Conservation (phyloP, 768 basidiomycete genomes). For the Sporobolomyces pararoseus region DNA sequence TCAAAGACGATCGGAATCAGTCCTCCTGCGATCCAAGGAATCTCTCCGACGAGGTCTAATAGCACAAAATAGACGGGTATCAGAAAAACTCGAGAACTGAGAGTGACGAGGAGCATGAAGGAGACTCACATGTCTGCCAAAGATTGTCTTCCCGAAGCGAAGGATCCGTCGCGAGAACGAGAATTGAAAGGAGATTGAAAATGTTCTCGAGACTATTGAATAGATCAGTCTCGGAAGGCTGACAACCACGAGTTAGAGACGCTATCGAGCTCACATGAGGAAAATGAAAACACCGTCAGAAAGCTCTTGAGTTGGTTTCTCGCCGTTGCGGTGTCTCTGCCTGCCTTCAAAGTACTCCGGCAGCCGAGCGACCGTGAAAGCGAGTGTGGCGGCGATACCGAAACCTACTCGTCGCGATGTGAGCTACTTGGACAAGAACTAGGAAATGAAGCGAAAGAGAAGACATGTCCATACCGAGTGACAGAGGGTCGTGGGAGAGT, state of each 20-base stretch:
- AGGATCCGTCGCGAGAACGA: conserved; percentile 4
- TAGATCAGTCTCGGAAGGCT: not conserved
- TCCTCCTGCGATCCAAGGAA: conserved; percentile 2
- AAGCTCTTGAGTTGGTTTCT: not conserved
- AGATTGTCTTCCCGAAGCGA: not conserved
- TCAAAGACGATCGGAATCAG: conserved; percentile 11
- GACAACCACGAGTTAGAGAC: not conserved
- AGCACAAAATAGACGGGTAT: too few relatives aligned
- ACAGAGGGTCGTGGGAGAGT: not conserved
- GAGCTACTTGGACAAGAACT: too few relatives aligned
- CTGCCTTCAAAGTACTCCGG: conserved; percentile 5
- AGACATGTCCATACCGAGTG: not conserved
- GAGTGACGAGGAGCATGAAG: not conserved
- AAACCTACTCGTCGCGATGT: too few relatives aligned
- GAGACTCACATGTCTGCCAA: not conserved
- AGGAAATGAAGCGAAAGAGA: not conserved
- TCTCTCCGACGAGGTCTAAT: not conserved
- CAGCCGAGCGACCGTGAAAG: conserved; percentile 4
- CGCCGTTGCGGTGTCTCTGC: not conserved
- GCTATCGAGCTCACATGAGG: not conserved
- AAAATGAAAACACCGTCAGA: conserved; percentile 10
- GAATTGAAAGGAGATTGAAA: conserved; percentile 16
- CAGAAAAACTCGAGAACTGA: too few relatives aligned
- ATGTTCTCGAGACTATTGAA: conserved; percentile 1
- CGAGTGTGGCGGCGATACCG: not conserved